Base-by-base conservation (phyloP, 768 basidiomycete genomes). In the Mycena belliarum region DNA sequence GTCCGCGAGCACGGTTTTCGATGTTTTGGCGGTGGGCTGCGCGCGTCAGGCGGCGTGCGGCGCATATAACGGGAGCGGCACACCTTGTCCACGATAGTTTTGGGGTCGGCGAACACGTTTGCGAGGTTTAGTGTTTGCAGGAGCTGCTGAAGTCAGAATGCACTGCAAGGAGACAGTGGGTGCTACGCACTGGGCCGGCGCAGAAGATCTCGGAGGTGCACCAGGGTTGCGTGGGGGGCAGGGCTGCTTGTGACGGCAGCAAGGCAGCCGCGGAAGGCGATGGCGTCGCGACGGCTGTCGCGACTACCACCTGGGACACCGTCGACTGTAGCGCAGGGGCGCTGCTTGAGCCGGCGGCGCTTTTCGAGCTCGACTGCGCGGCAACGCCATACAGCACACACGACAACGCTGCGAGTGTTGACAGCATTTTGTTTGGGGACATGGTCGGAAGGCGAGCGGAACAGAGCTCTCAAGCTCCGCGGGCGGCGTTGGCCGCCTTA, bases 51-150 rank as follows among this genome's bases (percentile, higher is more conserved):
- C 10, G n/a, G 3, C 15, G 48, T 14, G 12, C 0, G 32, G 49
- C 40, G 40, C 42, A 25, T 52, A 38, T 38, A 49, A 5, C 52
- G 33, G 16, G 18, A 3, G 20, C 1, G 6, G 47, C 70, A 29
- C 50, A 77, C 79, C 69, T 84, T 84, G 78, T 96, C 95, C 9
- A 90, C 89, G 69, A 96, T 87, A 0, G 91, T 95, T 74, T 97
- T 96, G 44, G 87, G 85, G 71, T 97, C 95, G 0, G 79, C 69
- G 68, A 81, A 97, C 25, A 89, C 73, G 40, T 79, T 69, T 0
- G 93, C 92, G 59, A 96, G 64, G 69, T 93, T 88, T 59, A 95
- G 86, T 1, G 91, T 88, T 82, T 96, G 93, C 24, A 97, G 76
- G 10, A 93, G 67, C 91, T 93, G 64, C 8, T 4, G 35, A 24